phyloP scores from a whole-genome alignment of 495 filamentous ascomycete genomes.

The Lineolata rhizophorae region DNA sequence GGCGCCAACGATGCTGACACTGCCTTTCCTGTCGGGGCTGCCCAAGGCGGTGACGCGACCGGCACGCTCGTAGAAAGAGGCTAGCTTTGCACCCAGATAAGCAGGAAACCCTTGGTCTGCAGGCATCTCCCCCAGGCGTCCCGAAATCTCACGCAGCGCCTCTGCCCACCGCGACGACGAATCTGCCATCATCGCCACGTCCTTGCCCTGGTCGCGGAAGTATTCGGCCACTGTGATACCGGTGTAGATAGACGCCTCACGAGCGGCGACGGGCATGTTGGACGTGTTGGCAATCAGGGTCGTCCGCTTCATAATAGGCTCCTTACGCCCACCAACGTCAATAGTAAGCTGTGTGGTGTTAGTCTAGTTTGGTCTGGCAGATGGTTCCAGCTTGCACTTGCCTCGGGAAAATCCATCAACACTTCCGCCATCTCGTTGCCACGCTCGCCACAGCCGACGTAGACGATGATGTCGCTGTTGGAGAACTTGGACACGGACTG shows the following conservation, averaged over 20 bases:
- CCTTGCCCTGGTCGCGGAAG: conserved; percentile 94
- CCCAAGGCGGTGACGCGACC: conserved; percentile 70
- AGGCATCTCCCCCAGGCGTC: conserved; percentile 98
- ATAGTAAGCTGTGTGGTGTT: conserved; percentile 45
- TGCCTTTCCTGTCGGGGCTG: conserved; percentile 67
- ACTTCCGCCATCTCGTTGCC: conserved; percentile 99
- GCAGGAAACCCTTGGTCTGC: conserved; percentile 98
- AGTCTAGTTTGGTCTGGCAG: neutral
- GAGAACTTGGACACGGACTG: conserved; percentile 98
- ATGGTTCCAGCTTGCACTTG: conserved; percentile 12
- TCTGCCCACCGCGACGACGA: conserved; percentile 97
- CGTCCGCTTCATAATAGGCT: conserved; percentile 99
- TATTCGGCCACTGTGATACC: conserved; percentile 97
- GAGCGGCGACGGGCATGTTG: conserved; percentile 98
- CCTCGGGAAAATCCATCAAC: conserved; percentile 95
- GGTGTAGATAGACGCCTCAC: conserved; percentile 98
- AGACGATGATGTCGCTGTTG: conserved; percentile 97
- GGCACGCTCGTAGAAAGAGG: conserved; percentile 97
- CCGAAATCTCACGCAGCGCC: conserved; percentile 94
- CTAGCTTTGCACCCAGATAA: conserved; percentile 88
- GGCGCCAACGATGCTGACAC: conserved; percentile 93
- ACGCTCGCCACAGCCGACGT: conserved; percentile 94
- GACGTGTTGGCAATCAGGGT: conserved; percentile 97
- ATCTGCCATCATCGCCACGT: conserved; percentile 99
- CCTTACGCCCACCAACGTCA: conserved; percentile 71